A percentile compares a stretch with the other conserved stretches of the same genome.
Evolutionary conservation across 73 alveolate species (phyloP).

Genomic region (Stentor roeselii): DNA sequence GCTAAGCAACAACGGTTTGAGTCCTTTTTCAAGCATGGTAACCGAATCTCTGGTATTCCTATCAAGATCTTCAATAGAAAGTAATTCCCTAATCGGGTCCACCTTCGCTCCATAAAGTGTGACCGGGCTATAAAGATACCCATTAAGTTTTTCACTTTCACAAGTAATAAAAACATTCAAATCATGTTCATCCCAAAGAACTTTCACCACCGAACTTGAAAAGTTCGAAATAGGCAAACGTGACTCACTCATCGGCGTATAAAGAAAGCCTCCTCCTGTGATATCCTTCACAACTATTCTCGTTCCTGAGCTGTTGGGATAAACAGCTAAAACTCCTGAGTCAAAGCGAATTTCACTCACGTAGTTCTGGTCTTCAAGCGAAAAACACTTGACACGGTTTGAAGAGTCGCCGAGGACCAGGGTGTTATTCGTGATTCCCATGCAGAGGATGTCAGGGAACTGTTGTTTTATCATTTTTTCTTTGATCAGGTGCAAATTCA

Average conservation of each 20-base stretch:
- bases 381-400: slow-evolving; percentile 79
- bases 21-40: slow-evolving; percentile 76
- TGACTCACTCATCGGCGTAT: slow-evolving; percentile 92
- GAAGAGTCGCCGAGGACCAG: slow-evolving; percentile 77
- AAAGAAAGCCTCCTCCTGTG: slow-evolving; percentile 89
- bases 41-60: slow-evolving; percentile 63
- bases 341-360: slow-evolving; percentile 84
- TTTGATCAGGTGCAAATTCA: slow-evolving; percentile 76
- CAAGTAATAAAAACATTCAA: slow-evolving; percentile 82
- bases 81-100: slow-evolving; percentile 64
- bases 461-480: slow-evolving; percentile 56
- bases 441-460: slow-evolving; percentile 83
- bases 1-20: slow-evolving; percentile 77
- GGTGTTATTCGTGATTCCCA: slow-evolving; percentile 82
- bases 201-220: slow-evolving; percentile 65
- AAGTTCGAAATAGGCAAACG: slow-evolving; percentile 61
- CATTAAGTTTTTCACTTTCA: slow-evolving; percentile 60
- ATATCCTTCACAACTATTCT: slow-evolving; percentile 86
- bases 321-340: slow-evolving; percentile 45
- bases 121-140: slow-evolving; percentile 71
- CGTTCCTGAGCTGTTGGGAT: slow-evolving; percentile 70
- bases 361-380: slow-evolving; percentile 72
- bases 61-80: slow-evolving; percentile 85
- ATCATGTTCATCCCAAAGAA: slow-evolving; percentile 90
- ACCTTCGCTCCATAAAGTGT: slow-evolving; percentile 84